A percentile compares a stretch with the other conserved stretches of the same genome.
These are phyloP conservation scores for Micractinium sp. DNA, from an alignment of 139 green algal genomes.

Conservation along the genomic window DNA sequence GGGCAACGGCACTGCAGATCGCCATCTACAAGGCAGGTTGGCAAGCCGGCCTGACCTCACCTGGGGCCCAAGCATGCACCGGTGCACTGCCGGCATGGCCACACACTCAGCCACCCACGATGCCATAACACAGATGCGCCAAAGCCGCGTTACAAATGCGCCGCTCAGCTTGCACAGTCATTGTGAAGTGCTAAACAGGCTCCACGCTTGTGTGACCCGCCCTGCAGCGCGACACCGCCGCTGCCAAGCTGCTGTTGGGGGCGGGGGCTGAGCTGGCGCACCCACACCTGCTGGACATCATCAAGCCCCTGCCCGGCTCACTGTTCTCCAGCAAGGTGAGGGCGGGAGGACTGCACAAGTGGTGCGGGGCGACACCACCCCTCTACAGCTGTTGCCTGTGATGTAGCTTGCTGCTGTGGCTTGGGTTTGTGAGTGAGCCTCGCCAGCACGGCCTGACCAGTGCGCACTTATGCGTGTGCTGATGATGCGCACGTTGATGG, in stretches of 20 bases:
- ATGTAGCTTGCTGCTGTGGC: too few relatives aligned
- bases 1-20: background rate
- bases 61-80: too few relatives aligned
- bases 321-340: conserved; percentile 2
- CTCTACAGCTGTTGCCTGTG: background rate
- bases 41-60: background rate
- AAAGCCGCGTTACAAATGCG: too few relatives aligned
- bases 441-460: background rate
- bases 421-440: too few relatives aligned
- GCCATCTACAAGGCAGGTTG: background rate
- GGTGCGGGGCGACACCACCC: too few relatives aligned
- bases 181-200: background rate
- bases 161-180: background rate
- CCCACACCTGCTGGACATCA: background rate
- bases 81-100: too few relatives aligned
- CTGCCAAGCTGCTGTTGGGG: background rate
- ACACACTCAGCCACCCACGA: too few relatives aligned
- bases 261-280: background rate
- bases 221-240: background rate
- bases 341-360: too few relatives aligned
- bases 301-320: background rate
- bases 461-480: background rate
- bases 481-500: background rate
- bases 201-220: too few relatives aligned
- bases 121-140: too few relatives aligned